phyloP scores from a whole-genome alignment of 1,139 yeast species.

The Zygosaccharomyces sapae region DNA sequence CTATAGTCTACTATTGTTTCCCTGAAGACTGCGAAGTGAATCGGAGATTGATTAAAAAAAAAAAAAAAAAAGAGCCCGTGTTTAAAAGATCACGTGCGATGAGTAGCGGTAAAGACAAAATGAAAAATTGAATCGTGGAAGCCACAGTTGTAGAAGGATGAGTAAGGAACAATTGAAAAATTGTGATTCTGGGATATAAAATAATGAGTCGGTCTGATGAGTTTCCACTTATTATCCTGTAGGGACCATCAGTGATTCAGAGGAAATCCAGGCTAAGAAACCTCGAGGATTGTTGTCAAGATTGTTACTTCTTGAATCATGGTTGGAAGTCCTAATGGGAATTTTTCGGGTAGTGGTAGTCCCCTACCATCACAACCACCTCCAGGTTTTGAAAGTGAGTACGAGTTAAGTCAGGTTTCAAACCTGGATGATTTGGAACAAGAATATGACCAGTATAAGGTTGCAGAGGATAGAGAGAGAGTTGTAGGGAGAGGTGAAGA shows the following conservation, averaged over 20 bases:
- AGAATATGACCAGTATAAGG: conserved; percentile 30
- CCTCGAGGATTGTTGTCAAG: background rate
- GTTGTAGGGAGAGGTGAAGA: conserved; percentile 2
- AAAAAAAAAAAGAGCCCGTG: background rate
- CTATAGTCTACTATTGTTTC: background rate
- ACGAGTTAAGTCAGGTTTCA: conserved; percentile 2
- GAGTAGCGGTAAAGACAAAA: conserved; percentile 2
- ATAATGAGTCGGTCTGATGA: background rate
- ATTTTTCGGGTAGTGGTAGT: background rate
- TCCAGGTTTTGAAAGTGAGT: background rate
- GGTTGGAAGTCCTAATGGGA: conserved; percentile 2
- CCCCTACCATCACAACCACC: background rate
- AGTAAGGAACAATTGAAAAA: background rate
- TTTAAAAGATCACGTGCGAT: conserved; percentile 5
- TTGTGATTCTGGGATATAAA: conserved; percentile 1
- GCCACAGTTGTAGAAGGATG: conserved; percentile 6
- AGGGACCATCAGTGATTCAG: no score
- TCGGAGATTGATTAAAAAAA: background rate
- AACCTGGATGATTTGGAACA: conserved; percentile 29
- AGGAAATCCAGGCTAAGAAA: no score
- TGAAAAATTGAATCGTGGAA: background rate
- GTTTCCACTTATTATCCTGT: background rate
- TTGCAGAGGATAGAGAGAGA: conserved; percentile 15
- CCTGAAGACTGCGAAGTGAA: no score
- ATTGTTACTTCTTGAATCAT: background rate